Evolutionary conservation across 2,329 filamentous ascomycete species (phyloP).

Genomic region (Moelleriella libera): DNA sequence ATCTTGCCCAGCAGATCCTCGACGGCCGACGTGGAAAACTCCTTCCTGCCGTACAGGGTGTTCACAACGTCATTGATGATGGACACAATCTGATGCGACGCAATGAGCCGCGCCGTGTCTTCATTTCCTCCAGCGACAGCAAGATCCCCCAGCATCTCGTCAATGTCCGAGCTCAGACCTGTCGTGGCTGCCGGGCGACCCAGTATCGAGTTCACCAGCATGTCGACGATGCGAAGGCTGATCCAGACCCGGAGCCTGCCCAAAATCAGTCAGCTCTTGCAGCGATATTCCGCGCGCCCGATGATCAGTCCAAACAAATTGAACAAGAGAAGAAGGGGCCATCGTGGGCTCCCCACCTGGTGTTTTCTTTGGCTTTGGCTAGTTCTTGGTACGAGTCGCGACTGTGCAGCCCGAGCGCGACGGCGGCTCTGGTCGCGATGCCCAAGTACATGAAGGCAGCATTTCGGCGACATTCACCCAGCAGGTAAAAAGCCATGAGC

Average conservation of each 20-base stretch:
- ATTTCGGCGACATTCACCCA: conserved; percentile 43
- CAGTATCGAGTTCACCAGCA: conserved; percentile 22
- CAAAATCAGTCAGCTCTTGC: neutral
- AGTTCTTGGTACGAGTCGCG: conserved; percentile 14
- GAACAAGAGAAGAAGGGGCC: too few species aligned
- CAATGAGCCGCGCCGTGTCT: conserved; percentile 15
- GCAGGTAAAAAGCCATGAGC: conserved; percentile 44
- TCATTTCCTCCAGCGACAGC: conserved; percentile 5
- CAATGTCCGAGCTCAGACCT: conserved; percentile 13
- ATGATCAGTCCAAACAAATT: too few species aligned
- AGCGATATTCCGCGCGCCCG: too few species aligned
- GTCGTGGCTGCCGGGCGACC: conserved; percentile 21
- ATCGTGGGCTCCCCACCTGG: conserved; percentile 8
- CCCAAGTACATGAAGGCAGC: conserved; percentile 50
- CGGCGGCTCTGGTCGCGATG: conserved; percentile 41
- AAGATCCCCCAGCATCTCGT: conserved; percentile 10
- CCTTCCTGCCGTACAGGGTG: conserved; percentile 24
- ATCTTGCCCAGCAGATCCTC: conserved; percentile 26
- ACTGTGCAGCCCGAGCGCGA: conserved; percentile 39
- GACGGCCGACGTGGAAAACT: conserved; percentile 15
- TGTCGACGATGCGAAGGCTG: conserved; percentile 23
- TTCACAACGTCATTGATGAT: conserved; percentile 30
- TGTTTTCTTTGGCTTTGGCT: conserved; percentile 5
- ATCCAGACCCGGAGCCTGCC: conserved; percentile 19
- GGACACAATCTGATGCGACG: conserved; percentile 25